phyloP scores from a whole-genome alignment of 306 rosid genomes.

The Parietaria judaica region DNA sequence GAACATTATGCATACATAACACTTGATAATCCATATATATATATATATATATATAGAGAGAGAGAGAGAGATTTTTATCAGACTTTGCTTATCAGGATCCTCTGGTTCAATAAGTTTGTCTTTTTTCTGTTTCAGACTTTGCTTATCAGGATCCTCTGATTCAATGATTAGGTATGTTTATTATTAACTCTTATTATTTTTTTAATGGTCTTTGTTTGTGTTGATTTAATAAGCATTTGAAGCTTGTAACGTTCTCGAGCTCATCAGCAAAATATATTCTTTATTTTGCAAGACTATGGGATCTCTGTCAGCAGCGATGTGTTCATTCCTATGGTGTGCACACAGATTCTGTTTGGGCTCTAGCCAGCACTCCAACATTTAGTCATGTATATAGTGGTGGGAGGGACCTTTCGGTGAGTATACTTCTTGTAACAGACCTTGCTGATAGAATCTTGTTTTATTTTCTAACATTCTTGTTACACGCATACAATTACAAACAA shows the following conservation, averaged over 20 bases:
- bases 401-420: slow-evolving; percentile 93
- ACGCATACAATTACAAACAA: too few relatives aligned
- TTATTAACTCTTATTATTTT: slow-evolving; percentile 7
- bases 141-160: slow-evolving; percentile 98
- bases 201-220: not conserved
- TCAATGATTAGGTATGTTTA: slow-evolving; percentile 88
- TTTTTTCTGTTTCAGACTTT: slow-evolving; percentile 50
- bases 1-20: not conserved
- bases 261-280: slow-evolving; percentile 15
- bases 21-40: not conserved
- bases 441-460: not conserved
- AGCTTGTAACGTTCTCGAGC: slow-evolving; percentile 2
- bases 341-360: slow-evolving; percentile 99
- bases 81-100: not conserved
- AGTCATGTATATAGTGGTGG: slow-evolving; percentile 98
- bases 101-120: not conserved
- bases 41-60: too few relatives aligned
- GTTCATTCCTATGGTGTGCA: slow-evolving; percentile 98
- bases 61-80: not conserved
- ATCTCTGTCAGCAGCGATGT: slow-evolving; percentile 98
- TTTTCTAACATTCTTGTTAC: not conserved
- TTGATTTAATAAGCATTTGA: slow-evolving; percentile 4
- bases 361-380: slow-evolving; percentile 93
- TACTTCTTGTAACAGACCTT: slow-evolving; percentile 18
- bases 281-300: slow-evolving; percentile 75